Base-by-base conservation (phyloP, 768 basidiomycete genomes). In the Wakefieldia striispora region DNA sequence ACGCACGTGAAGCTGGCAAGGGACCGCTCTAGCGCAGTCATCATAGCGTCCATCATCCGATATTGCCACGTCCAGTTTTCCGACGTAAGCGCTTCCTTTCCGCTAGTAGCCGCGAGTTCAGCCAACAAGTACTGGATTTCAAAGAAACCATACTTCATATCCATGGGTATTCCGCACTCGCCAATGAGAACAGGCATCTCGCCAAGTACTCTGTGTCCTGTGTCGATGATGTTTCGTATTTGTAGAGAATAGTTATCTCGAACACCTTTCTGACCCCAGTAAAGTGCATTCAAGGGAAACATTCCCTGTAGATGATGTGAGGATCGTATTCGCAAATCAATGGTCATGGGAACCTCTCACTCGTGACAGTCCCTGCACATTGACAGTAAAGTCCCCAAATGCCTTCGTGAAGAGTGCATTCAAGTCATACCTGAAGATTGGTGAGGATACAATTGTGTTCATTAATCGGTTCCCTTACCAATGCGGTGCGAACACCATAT, bases 81-180 rank as follows among this genome's bases (percentile, higher is more conserved):
- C 0, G 81, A 79, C 43, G 68, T 57, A 63, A 95, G 88, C 0
- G 91, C 90, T 55, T 82, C 79, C 44, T 79, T 79, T 34, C 81
- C 71, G 64, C 92, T 94, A 11, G 23, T 24, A 49, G 45, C 23
- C 21, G 20, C 45, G 21, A 57, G 46, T 0, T 33, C 6, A 29
- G 16, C 38, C 12, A 21, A 1, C 16, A 36, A 29, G 27, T 29
- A 40, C 16, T 43, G 3, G 29, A 12, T 13, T 14, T 20, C 34
- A 44, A 37, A 33, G 11, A 26, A 16, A 3, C 72, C 86, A 37
- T 59, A 94, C 93, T 99, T 97, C 78, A 97, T 82, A 59, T 99
- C 97, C 86, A 98, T 95, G 1, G 95, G 95, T 19, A 97, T 77
- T 26, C 95, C 95, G 54, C 88, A 91, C 67, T 99, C 95, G 17